Base-by-base conservation (phyloP, 805 yeast genomes). In the Geotrichum ghanense region DNA sequence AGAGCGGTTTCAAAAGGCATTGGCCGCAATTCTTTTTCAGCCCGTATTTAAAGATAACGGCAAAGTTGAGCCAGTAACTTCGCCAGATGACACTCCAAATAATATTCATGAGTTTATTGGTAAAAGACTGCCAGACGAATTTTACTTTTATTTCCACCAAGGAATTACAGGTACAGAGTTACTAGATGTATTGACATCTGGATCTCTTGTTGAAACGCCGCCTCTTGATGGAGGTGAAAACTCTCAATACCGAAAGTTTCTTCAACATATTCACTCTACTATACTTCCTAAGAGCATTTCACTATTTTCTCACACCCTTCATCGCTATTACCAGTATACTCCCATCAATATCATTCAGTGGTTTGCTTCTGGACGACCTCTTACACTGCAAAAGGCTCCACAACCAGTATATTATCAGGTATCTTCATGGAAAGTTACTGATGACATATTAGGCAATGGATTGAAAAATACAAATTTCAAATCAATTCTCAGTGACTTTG, bases 321-420 rank as follows among this genome's bases (percentile, higher is more conserved):
- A 86, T 52, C 79, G 97, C 59, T 90, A 85, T 64, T 87, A 79
- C 61, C 97, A 89, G 60, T 81, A 75, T 49, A 83, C 81, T 58
- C 77, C 73, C 47, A 71, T 85, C 34, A 66, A 71, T 41, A 74
- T 74, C 22, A 60, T 66, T 16, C 74, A 66, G 50, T 81, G 83
- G 81, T 81, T 69, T 65, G 72, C 77, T 51, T 59, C 64, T 16
- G 49, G 56, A 40, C 45, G 55, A 7, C 59, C 63, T 20, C 53
- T 64, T 21, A 72, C 70, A 45, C 59, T 82, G 23, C 52, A 50
- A 4, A 43, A 44, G 27, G 42, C 50, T 24, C 42, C 16, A 37
- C 53, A 57, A 21, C 54, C 53, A 19, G 42, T 51, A 20, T 51
- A 45, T 41, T 21, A 39, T 27, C 34, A 25, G 21, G 49, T 41